Conservation (phyloP, 1,139 yeast genomes). For the Blastobotrys illinoisensis region DNA sequence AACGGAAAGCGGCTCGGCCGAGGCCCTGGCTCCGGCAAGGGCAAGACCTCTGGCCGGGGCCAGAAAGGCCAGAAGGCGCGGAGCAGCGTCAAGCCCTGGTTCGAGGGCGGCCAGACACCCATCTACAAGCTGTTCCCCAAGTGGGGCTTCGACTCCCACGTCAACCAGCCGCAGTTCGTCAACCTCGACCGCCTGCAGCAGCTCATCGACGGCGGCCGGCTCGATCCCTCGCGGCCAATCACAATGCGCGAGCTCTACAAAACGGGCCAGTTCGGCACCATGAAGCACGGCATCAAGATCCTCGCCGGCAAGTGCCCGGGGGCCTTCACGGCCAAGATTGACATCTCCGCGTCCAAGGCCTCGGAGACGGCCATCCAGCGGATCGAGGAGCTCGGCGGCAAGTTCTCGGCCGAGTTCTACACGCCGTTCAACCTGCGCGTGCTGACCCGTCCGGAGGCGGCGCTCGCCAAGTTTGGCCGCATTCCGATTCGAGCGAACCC, state of each 20-base stretch:
- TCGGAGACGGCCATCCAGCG: slow-evolving; percentile 65
- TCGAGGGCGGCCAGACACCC: slow-evolving; percentile 99
- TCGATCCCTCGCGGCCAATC: slow-evolving; percentile 53
- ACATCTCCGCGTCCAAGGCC: slow-evolving; percentile 79
- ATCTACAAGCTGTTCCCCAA: slow-evolving; percentile 85
- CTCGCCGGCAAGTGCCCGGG: slow-evolving; percentile 60
- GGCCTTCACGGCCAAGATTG: slow-evolving; percentile 46
- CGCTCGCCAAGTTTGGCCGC: slow-evolving; percentile 63
- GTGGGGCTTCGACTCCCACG: slow-evolving; percentile 60
- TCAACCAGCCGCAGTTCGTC: slow-evolving; percentile 31
- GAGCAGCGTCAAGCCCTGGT: slow-evolving; percentile 84
- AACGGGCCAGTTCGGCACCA: slow-evolving; percentile 59
- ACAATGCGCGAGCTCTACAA: slow-evolving; percentile 69
- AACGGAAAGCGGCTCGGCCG: slow-evolving; percentile 78
- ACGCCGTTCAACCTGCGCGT: slow-evolving; percentile 62
- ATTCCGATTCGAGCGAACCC: slow-evolving; percentile 87
- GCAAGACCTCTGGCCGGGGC: slow-evolving; percentile 97
- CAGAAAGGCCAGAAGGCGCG: slow-evolving; percentile 98
- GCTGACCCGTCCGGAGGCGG: slow-evolving; percentile 69
- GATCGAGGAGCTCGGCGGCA: slow-evolving; percentile 68
- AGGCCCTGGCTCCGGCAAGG: slow-evolving; percentile 86
- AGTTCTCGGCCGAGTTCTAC: slow-evolving; percentile 67
- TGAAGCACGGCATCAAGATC: slow-evolving; percentile 77
- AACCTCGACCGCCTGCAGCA: slow-evolving; percentile 60
- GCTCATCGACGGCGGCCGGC: slow-evolving; percentile 36